Conservation (phyloP, 768 basidiomycete genomes). For the Lentinula aciculospora region DNA sequence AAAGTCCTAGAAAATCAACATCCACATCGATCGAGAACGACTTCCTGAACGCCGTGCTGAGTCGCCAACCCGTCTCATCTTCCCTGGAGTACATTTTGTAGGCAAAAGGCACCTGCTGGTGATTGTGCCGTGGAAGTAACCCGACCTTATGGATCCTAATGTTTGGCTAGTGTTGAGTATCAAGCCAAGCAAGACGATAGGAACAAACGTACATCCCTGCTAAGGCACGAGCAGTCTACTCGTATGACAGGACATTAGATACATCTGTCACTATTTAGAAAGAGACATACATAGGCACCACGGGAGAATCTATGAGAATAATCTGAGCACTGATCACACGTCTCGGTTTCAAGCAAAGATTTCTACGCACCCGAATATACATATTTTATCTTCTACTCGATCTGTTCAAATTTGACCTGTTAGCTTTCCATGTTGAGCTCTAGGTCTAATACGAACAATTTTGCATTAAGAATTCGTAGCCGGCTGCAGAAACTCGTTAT, state of each 20-base stretch:
- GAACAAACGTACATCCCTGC: constrained; percentile 2
- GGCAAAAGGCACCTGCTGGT: constrained; percentile 54
- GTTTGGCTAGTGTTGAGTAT: not conserved
- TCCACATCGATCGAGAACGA: constrained; percentile 47
- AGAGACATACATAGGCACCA: constrained; percentile 48
- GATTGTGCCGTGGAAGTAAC: constrained; percentile 30
- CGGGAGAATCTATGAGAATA: constrained; percentile 46
- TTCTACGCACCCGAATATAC: constrained; percentile 21
- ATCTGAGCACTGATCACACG: not conserved
- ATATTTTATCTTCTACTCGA: constrained; percentile 21
- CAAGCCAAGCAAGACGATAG: not conserved
- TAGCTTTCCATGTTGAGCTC: not conserved
- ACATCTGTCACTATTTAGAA: constrained; percentile 23
- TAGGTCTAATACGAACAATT: constrained; percentile 33
- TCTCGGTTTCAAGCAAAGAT: not conserved
- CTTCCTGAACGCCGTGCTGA: constrained; percentile 49
- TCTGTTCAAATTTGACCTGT: constrained; percentile 22
- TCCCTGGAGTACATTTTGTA: constrained; percentile 56
- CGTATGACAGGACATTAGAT: constrained; percentile 47
- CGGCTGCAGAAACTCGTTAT: constrained; percentile 25
- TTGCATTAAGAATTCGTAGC: constrained; percentile 60
- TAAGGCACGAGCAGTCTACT: not conserved
- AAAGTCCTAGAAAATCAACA: constrained; percentile 57
- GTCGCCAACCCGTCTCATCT: constrained; percentile 41
- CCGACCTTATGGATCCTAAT: constrained; percentile 22